phyloP scores from a whole-genome alignment of 371 early-diverging fungal genomes.

The Mucor mucedo region DNA sequence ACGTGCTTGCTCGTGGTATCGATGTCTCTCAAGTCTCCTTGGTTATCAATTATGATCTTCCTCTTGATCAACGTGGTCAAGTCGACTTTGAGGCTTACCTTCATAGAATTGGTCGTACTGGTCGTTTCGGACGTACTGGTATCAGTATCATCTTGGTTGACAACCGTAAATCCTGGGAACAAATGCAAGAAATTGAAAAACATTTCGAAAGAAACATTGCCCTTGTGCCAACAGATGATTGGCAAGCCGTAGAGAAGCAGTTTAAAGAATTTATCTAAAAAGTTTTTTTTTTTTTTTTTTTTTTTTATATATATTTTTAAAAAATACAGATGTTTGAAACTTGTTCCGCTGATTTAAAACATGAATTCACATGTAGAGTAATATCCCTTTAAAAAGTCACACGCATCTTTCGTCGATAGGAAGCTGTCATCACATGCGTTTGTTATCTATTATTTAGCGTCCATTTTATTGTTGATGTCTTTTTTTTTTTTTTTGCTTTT shows the following conservation, averaged over 20 bases:
- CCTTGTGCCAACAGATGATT: slow-evolving; percentile 75
- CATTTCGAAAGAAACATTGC: slow-evolving; percentile 77
- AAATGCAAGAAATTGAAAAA: slow-evolving; percentile 78
- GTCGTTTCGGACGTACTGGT: slow-evolving; percentile 96
- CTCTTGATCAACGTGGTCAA: slow-evolving; percentile 49
- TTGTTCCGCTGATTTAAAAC: slow-evolving; percentile 12
- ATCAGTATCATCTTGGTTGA: slow-evolving; percentile 95
- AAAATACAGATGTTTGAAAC: background rate
- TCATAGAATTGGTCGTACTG: slow-evolving; percentile 98
- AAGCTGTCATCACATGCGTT: no score
- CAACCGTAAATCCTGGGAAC: slow-evolving; percentile 62
- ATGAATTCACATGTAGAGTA: slow-evolving; percentile 24
- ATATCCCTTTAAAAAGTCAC: background rate
- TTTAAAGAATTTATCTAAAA: slow-evolving; percentile 85
- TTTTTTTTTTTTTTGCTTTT: background rate
- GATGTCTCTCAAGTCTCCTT: slow-evolving; percentile 73
- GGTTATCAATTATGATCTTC: slow-evolving; percentile 43
- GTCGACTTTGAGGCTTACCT: slow-evolving; percentile 95
- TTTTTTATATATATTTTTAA: no score
- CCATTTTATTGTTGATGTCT: background rate
- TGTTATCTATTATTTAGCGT: background rate
- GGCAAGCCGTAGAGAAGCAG: slow-evolving; percentile 72
- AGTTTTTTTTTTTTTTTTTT: background rate
- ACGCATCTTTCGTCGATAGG: no score
- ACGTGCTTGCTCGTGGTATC: slow-evolving; percentile 96